Evolutionary conservation across 768 basidiomycete species (phyloP).

Genomic region (Chalciporus chontae): DNA sequence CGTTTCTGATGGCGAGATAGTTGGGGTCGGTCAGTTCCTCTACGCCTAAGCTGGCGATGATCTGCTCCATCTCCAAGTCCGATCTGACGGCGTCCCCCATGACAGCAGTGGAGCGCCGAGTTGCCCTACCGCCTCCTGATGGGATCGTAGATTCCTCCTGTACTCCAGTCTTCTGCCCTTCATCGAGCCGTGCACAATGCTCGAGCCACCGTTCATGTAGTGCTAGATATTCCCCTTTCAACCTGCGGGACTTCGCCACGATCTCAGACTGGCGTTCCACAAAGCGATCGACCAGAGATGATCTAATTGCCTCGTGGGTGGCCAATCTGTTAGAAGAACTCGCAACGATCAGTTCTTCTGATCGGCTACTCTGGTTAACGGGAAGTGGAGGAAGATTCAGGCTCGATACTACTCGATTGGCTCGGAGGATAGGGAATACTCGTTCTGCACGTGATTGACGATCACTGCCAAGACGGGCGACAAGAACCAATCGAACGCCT

Average conservation of each 20-base stretch:
- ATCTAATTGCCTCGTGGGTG: conserved; percentile 39
- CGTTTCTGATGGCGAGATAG: conserved; percentile 79
- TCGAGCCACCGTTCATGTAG: conserved; percentile 71
- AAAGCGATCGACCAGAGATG: conserved; percentile 53
- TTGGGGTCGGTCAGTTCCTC: conserved; percentile 93
- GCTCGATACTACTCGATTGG: conserved; percentile 49
- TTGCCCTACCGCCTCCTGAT: conserved; percentile 56
- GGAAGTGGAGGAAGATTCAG: conserved; percentile 24
- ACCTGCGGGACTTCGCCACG: conserved; percentile 49
- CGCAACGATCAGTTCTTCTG: conserved; percentile 45
- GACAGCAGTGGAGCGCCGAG: conserved; percentile 65
- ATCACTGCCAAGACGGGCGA: conserved; percentile 58
- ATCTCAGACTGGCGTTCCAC: conserved; percentile 47
- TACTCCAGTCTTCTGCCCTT: conserved; percentile 32
- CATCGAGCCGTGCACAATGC: conserved; percentile 69
- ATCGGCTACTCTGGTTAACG: conserved; percentile 40
- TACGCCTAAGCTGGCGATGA: conserved; percentile 89
- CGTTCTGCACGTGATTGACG: conserved; percentile 59
- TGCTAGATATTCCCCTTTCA: conserved; percentile 63
- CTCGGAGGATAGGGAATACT: conserved; percentile 57
- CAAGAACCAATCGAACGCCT: conserved; percentile 59
- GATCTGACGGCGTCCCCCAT: conserved; percentile 89
- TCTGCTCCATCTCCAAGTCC: conserved; percentile 96
- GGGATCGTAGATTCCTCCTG: conserved; percentile 37
- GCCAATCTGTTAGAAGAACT: conserved; percentile 34